Evolutionary conservation across 805 yeast genomes (phyloP), one percentile per base, ranked within the genome.

Genomic region (Candida caryicola): DNA sequence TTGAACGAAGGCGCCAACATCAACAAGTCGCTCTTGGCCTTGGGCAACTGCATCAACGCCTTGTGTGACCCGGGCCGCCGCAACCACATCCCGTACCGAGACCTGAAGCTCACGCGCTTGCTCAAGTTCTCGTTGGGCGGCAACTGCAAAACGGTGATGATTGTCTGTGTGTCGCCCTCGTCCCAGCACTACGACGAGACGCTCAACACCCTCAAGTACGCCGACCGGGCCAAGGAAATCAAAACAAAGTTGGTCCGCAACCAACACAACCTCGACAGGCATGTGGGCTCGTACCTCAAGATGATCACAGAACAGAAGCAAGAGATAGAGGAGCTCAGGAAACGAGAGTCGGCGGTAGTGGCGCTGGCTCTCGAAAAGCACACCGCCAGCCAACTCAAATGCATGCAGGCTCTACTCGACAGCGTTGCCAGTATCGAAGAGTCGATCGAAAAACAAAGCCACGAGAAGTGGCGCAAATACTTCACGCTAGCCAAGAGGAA

Each of bases 41-140:
- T 91, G 32, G 98, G 97, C 0, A 90, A 89, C 54, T 91, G 97
- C 60, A 90, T 91, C 45, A 89, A 88, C 59, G 96, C 97, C 1
- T 67, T 90, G 30, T 86, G 96, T 62, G 89, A 82, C 47, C 77
- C 79, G 4, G 71, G 81, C 40, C 67, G 76, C 35, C 64, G 77
- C 42, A 72, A 76, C 50, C 96, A 89, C 63, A 77, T 91, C 8
- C 98, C 98, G 0, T 91, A 86, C 59, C 66, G 98, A 50, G 95
- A 91, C 57, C 87, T 95, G 5, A 90, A 90, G 52, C 69, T 91
- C 37, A 91, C 98, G 0, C 66, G 98, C 47, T 67, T 91, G 34
- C 71, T 91, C 39, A 88, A 90, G 56, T 88, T 86, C 55, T 89
- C 96, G 0, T 66, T 91, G 10, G 96, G 96, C 3, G 97, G 97